Conservation (phyloP, 2,329 filamentous ascomycete species). For the Tolypocladium guangdongense region DNA sequence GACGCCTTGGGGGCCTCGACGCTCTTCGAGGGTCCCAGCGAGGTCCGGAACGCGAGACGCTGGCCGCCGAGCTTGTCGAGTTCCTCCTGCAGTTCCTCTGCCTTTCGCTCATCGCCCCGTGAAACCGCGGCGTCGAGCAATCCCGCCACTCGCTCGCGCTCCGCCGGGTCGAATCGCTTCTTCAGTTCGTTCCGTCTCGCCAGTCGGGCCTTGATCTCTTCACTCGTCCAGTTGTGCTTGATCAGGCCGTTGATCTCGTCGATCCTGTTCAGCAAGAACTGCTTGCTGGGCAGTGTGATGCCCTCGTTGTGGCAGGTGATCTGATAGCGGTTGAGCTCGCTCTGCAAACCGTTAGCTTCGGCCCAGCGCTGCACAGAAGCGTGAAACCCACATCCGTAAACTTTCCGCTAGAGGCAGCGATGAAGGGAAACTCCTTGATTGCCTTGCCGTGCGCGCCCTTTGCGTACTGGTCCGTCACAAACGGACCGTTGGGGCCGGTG, state of each 20-base stretch:
- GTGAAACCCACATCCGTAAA: slow-evolving; percentile 62
- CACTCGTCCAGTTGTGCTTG: slow-evolving; percentile 70
- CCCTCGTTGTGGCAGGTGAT: slow-evolving; percentile 62
- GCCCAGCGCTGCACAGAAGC: not conserved
- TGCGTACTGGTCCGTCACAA: slow-evolving; percentile 80
- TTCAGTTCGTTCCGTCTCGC: slow-evolving; percentile 58
- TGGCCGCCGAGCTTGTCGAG: slow-evolving; percentile 54
- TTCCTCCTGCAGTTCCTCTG: slow-evolving; percentile 44
- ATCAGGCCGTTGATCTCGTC: slow-evolving; percentile 71
- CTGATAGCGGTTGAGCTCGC: slow-evolving; percentile 74
- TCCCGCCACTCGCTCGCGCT: slow-evolving; percentile 56
- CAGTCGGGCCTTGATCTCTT: slow-evolving; percentile 71
- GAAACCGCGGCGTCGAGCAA: slow-evolving; percentile 56
- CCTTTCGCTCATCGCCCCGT: slow-evolving; percentile 48
- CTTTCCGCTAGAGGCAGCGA: slow-evolving; percentile 73
- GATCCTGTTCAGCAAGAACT: slow-evolving; percentile 59
- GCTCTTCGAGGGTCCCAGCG: slow-evolving; percentile 43
- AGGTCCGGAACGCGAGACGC: slow-evolving; percentile 64
- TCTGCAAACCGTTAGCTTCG: slow-evolving; percentile 30
- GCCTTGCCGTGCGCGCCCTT: slow-evolving; percentile 73
- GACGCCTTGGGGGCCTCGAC: slow-evolving; percentile 34
- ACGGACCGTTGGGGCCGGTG: slow-evolving; percentile 62
- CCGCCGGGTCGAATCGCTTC: slow-evolving; percentile 52
- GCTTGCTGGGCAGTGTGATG: slow-evolving; percentile 62
- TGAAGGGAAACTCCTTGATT: slow-evolving; percentile 78